phyloP scores from a whole-genome alignment of 257 asterid genomes.

The Galeopsis tetrahit region DNA sequence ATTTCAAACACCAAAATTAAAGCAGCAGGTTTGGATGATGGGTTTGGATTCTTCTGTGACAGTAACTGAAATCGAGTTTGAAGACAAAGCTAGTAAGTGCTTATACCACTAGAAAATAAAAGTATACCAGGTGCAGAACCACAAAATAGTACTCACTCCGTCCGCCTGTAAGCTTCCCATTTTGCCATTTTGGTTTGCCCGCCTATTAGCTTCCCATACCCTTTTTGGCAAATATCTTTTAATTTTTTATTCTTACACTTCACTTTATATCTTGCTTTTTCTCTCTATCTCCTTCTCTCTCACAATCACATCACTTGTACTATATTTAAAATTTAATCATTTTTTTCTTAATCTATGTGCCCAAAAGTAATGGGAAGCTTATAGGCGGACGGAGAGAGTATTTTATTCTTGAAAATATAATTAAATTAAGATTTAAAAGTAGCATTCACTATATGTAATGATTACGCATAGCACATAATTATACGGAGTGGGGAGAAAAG shows the following conservation, averaged over 20 bases:
- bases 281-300: too few relatives aligned
- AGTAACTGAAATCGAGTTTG: conserved; percentile 65
- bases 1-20: conserved; percentile 86
- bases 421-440: not conserved
- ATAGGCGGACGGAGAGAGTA: not conserved
- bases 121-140: conserved; percentile 14
- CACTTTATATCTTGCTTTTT: too few relatives aligned
- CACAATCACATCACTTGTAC: too few relatives aligned
- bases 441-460: conserved; percentile 24
- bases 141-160: not conserved
- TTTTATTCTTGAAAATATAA: not conserved
- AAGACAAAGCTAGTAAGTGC: conserved; percentile 33
- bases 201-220: too few relatives aligned
- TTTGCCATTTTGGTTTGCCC: too few relatives aligned
- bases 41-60: conserved; percentile 78
- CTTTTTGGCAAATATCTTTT: too few relatives aligned
- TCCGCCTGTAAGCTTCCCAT: too few relatives aligned
- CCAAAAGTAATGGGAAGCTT: too few relatives aligned
- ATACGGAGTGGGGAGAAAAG: conserved; percentile 18
- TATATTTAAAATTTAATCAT: too few relatives aligned
- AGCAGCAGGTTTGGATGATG: conserved; percentile 82
- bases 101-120: conserved; percentile 18
- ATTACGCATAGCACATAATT: conserved; percentile 24
- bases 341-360: too few relatives aligned
- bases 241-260: too few relatives aligned